Evolutionary conservation across 805 yeast species (phyloP).

Genomic region (Barnettozyma siamensis): DNA sequence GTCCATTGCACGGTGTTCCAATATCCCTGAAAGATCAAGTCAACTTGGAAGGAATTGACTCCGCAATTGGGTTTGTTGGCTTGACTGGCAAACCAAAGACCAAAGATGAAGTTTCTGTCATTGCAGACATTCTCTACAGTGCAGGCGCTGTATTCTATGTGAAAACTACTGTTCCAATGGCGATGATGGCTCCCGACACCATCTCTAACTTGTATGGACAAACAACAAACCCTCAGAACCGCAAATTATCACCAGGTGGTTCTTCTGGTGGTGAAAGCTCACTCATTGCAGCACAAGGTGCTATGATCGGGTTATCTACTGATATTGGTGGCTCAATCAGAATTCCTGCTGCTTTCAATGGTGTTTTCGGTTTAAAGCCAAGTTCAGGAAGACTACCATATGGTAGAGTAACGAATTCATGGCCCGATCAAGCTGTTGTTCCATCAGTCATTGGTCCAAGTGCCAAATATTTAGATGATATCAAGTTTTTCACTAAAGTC

Average conservation of each 20-base stretch:
- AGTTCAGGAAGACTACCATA: conserved; percentile 42
- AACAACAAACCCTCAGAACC: conserved; percentile 51
- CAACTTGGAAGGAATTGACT: conserved; percentile 43
- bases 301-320: conserved; percentile 57
- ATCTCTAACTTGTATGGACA: conserved; percentile 52
- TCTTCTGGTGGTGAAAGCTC: conserved; percentile 71
- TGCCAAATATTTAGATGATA: conserved; percentile 54
- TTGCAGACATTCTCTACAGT: conserved; percentile 32
- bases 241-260: conserved; percentile 60
- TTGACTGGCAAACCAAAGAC: conserved; percentile 12
- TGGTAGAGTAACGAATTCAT: conserved; percentile 23
- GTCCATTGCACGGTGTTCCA: conserved; percentile 68
- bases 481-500: conserved; percentile 58
- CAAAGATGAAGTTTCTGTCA: conserved; percentile 36
- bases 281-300: conserved; percentile 48
- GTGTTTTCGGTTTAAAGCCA: conserved; percentile 56
- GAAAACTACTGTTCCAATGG: conserved; percentile 62
- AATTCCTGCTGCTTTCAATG: conserved; percentile 60
- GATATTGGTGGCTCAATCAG: conserved; percentile 71
- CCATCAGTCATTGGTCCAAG: conserved; percentile 67
- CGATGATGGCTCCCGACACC: conserved; percentile 63
- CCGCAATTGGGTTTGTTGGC: conserved; percentile 55
- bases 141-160: conserved; percentile 50
- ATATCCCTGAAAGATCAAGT: conserved; percentile 62
- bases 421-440: conserved; percentile 33